Conservation (phyloP, 2,329 filamentous ascomycete genomes). For the Sporothrix brunneoviolacea region DNA sequence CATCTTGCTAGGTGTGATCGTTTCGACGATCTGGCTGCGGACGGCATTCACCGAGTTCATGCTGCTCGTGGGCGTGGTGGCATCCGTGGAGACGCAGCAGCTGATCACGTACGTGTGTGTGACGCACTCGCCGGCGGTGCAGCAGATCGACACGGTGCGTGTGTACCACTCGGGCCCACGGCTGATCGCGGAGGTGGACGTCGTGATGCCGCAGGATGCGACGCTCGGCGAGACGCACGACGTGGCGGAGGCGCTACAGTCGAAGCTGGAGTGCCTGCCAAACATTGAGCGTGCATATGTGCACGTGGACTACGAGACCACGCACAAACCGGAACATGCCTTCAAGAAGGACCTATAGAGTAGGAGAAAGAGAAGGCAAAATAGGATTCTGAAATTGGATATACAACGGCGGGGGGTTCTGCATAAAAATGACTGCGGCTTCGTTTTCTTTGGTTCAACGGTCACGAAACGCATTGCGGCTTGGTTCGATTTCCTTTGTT, state of each 20-base stretch:
- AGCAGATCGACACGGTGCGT: conserved; percentile 87
- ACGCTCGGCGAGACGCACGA: conserved; percentile 79
- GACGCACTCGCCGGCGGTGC: conserved; percentile 77
- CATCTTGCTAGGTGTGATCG: conserved; percentile 71
- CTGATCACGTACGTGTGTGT: conserved; percentile 95
- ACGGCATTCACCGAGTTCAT: conserved; percentile 88
- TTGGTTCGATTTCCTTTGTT: no score
- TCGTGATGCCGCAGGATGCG: conserved; percentile 78
- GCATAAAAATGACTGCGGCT: no score
- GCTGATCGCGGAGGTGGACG: conserved; percentile 90
- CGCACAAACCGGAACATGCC: conserved; percentile 80
- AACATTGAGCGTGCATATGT: conserved; percentile 93
- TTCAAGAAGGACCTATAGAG: conserved; percentile 53
- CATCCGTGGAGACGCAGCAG: conserved; percentile 78
- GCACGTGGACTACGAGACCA: conserved; percentile 95
- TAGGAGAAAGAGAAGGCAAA: neutral
- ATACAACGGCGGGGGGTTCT: neutral
- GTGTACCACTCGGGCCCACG: conserved; percentile 86
- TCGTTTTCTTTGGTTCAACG: no score
- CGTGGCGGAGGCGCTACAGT: conserved; percentile 87
- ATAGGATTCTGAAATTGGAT: neutral
- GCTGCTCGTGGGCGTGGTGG: conserved; percentile 81
- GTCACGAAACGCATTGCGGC: no score
- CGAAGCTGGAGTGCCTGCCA: conserved; percentile 85
- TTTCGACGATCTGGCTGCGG: conserved; percentile 72